Percentiles rank a stretch among this genome's conserved stretches.
These are phyloP conservation scores for Tylopilus felleus DNA, from an alignment of 768 basidiomycete genomes.

Conservation along the genomic window DNA sequence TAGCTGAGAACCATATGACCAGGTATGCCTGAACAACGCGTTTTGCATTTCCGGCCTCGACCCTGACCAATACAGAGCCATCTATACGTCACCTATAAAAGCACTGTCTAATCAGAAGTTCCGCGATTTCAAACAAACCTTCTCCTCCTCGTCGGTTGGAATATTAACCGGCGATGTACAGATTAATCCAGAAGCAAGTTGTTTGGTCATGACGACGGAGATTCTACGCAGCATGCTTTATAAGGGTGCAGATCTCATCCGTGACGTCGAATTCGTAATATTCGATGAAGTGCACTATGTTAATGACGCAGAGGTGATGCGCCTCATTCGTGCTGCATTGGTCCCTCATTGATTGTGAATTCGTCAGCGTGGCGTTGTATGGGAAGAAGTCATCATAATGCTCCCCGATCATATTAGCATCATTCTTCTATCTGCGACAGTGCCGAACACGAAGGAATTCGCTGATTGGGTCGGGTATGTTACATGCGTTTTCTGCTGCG, in stretches of 20 bases:
- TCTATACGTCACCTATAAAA: conserved; percentile 98
- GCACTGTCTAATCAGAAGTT: conserved; percentile 99
- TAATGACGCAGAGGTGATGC: conserved; percentile 90
- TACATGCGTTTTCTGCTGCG: conserved; percentile 5
- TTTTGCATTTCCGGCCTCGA: conserved; percentile 13
- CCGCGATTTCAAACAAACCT: conserved; percentile 96
- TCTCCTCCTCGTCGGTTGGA: conserved; percentile 86
- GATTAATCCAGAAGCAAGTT: conserved; percentile 96
- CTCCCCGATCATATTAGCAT: conserved; percentile 98
- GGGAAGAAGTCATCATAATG: conserved; percentile 99
- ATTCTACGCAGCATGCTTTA: conserved; percentile 98
- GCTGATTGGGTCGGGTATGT: conserved; percentile 98
- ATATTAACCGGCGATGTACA: conserved; percentile 98
- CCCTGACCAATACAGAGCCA: conserved; percentile 57
- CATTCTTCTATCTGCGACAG: conserved; percentile 94
- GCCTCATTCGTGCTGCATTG: conserved; percentile 2
- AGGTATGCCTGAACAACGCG: conserved; percentile 47
- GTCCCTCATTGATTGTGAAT: conserved; percentile 13
- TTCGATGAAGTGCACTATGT: conserved; percentile 99
- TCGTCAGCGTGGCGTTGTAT: conserved; percentile 90
- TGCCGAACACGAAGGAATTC: conserved; percentile 97
- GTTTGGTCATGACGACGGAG: conserved; percentile 97
- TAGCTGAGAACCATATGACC: conserved; percentile 99
- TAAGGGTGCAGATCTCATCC: conserved; percentile 96
- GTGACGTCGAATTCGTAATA: conserved; percentile 98